Conservation (phyloP, 2,329 filamentous ascomycete species). For the Pyrenophora graminea region DNA sequence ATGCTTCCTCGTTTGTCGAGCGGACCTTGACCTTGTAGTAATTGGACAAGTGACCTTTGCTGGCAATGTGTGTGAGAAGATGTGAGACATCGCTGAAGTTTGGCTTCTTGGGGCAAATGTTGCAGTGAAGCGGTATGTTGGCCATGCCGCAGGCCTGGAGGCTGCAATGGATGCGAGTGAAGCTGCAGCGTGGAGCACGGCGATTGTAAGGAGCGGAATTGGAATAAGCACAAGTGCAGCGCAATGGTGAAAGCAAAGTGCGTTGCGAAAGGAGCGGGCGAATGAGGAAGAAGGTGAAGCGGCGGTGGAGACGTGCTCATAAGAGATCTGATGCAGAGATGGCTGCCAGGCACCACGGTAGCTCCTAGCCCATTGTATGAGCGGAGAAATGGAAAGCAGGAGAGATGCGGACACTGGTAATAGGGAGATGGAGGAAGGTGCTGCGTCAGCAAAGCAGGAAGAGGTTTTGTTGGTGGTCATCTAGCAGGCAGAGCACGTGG, state of each 20-base stretch:
- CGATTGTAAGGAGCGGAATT: slow-evolving; percentile 33
- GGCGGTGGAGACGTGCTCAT: slow-evolving; percentile 28
- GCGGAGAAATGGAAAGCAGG: slow-evolving; percentile 17
- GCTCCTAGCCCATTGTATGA: slow-evolving; percentile 27
- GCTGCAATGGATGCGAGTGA: slow-evolving; percentile 4
- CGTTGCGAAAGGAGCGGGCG: slow-evolving; percentile 45
- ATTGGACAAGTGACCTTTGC: slow-evolving; percentile 86
- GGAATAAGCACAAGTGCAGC: slow-evolving; percentile 28
- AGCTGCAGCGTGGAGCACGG: slow-evolving; percentile 5
- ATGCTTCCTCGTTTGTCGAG: slow-evolving; percentile 67
- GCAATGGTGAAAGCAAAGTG: slow-evolving; percentile 28
- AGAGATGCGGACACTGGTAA: slow-evolving; percentile 14
- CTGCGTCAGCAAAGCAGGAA: slow-evolving; percentile 25
- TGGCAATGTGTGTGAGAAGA: slow-evolving; percentile 87
- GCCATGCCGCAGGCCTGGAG: slow-evolving; percentile 42
- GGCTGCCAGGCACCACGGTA: slow-evolving; percentile 31
- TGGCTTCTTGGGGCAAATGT: slow-evolving; percentile 78
- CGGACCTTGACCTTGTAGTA: slow-evolving; percentile 81
- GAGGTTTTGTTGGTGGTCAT: slow-evolving; percentile 33
- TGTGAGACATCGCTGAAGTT: slow-evolving; percentile 90
- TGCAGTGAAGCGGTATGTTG: slow-evolving; percentile 74
- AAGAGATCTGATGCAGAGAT: slow-evolving; percentile 27
- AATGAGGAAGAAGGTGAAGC: slow-evolving; percentile 40
- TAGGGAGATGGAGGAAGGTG: slow-evolving; percentile 30
- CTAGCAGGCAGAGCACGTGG: slow-evolving; percentile 39